A percentile compares a stretch with the other conserved stretches of the same genome.
These are phyloP conservation scores for Aspergillus sp. DNA, from an alignment of 2,329 filamentous ascomycete species.

Conservation along the genomic window DNA sequence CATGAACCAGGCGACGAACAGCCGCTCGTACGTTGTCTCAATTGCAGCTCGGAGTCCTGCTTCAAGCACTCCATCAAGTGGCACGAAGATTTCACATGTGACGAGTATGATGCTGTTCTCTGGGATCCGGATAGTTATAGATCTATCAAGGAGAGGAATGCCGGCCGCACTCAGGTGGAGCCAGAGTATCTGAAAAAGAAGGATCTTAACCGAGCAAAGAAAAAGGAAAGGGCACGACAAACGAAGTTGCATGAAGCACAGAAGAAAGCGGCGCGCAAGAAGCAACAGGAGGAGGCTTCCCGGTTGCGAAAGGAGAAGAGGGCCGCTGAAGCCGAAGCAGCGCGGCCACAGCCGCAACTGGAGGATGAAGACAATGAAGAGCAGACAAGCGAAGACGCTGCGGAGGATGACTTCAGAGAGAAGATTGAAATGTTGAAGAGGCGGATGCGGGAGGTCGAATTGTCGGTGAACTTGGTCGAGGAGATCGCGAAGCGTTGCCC, in stretches of 20 bases:
- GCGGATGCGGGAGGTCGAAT: conserved; percentile 1
- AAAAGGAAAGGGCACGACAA: neutral
- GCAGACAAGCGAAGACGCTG: neutral
- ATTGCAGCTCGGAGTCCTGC: conserved; percentile 3
- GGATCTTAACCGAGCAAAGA: neutral
- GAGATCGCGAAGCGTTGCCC: conserved; percentile 10
- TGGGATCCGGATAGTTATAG: conserved; percentile 11
- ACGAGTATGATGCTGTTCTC: conserved; percentile 11
- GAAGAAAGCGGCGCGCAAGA: neutral
- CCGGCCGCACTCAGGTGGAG: neutral
- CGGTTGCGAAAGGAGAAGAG: neutral
- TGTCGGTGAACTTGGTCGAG: conserved; percentile 2
- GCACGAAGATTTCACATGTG: conserved; percentile 12
- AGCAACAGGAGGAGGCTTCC: conserved; percentile 1
- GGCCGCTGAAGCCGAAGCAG: neutral
- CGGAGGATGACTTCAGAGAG: conserved; percentile 5
- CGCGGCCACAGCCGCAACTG: neutral
- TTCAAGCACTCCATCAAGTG: conserved; percentile 14
- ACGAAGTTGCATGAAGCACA: neutral
- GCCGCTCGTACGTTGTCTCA: conserved; percentile 3
- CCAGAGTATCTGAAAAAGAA: neutral
- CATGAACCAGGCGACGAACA: conserved; percentile 3
- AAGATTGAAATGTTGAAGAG: conserved; percentile 5
- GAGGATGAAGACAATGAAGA: neutral
- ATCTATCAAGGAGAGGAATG: neutral